Evolutionary conservation across 768 basidiomycete genomes (phyloP), one percentile per base, ranked within the genome.

Genomic region (Plicaturopsis crispa): DNA sequence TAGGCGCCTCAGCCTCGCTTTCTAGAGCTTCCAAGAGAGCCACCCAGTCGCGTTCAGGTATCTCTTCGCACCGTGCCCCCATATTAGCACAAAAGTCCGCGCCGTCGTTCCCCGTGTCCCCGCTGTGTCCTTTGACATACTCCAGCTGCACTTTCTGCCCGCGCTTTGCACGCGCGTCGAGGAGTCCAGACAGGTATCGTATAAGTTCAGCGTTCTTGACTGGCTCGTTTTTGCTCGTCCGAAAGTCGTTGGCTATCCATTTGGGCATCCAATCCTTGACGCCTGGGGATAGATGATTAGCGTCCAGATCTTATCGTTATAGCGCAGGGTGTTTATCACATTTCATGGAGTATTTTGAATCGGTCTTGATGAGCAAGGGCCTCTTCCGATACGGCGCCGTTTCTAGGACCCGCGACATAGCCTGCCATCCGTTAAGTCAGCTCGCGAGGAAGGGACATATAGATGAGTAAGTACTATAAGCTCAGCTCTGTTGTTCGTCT

Each of bases 401-500:
- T 56, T 96, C 89, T 4, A 97, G 63, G 14, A 83, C 71, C 14
- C 91, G 79, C 14, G 84, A 66, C 42, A 96, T 87, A 8, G 91
- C 89, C 92, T 94, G 51, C 6, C 22, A 43, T 20, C 5, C 31
- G 33, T 37, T 16, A 23, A 40, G 11, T 43, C 30, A 35, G 16
- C 21, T 31, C n/a, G 26, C 16, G 33, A 28, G n/a, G 16, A 23
- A 41, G 30, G 41, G 17, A 24, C 20, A 19, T 38, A 14, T 19
- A 18, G 3, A 7, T 19, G 39, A 24, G 16, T 12, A 67, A 74
- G 39, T 40, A 88, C 92, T 39, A 91, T 77, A 22, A 94, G 67
- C 55, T 96, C 92, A 8, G 90, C 92, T 20, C 90, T 65, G 43
- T 91, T 90, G 53, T 92, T 92, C 2, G 88, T 90, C 51, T 90